Evolutionary conservation across 2,329 filamentous ascomycete genomes (phyloP).

Genomic region (Corniculantispora saksenae): DNA sequence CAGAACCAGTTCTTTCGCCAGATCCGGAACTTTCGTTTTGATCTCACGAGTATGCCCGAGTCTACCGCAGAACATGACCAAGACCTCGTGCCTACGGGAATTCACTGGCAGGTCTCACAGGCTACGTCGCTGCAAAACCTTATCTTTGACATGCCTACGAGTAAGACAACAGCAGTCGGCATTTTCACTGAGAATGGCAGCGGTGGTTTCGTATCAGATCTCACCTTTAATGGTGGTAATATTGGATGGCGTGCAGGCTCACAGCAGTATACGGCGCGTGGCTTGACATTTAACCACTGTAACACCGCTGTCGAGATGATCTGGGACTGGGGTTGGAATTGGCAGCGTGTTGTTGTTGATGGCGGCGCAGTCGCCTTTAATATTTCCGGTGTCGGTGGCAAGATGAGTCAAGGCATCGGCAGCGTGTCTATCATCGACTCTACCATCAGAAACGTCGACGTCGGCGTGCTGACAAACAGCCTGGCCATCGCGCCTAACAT

Average conservation of each 20-base stretch:
- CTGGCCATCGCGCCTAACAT: not conserved
- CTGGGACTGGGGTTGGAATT: constrained; percentile 68
- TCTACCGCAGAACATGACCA: constrained; percentile 33
- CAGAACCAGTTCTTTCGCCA: constrained; percentile 63
- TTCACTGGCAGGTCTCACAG: constrained; percentile 64
- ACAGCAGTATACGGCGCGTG: constrained; percentile 67
- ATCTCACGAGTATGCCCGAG: constrained; percentile 51
- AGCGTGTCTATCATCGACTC: constrained; percentile 21
- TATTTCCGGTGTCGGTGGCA: constrained; percentile 50
- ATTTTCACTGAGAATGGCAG: constrained; percentile 62
- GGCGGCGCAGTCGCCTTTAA: constrained; percentile 64
- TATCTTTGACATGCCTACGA: constrained; percentile 53
- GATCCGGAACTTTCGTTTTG: constrained; percentile 61
- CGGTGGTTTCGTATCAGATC: constrained; percentile 61
- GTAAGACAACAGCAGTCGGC: no score
- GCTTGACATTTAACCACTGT: constrained; percentile 62
- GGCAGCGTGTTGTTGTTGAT: constrained; percentile 60
- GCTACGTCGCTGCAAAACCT: constrained; percentile 61
- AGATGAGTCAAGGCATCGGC: constrained; percentile 56
- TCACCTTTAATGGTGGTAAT: constrained; percentile 50
- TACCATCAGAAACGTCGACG: constrained; percentile 37
- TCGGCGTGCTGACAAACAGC: constrained; percentile 61
- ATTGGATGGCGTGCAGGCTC: constrained; percentile 60
- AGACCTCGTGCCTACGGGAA: constrained; percentile 42
- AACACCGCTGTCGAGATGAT: constrained; percentile 65